These are phyloP conservation scores for Pezicula radicicola DNA, from an alignment of 2,329 filamentous ascomycete species.

Conservation along the genomic window DNA sequence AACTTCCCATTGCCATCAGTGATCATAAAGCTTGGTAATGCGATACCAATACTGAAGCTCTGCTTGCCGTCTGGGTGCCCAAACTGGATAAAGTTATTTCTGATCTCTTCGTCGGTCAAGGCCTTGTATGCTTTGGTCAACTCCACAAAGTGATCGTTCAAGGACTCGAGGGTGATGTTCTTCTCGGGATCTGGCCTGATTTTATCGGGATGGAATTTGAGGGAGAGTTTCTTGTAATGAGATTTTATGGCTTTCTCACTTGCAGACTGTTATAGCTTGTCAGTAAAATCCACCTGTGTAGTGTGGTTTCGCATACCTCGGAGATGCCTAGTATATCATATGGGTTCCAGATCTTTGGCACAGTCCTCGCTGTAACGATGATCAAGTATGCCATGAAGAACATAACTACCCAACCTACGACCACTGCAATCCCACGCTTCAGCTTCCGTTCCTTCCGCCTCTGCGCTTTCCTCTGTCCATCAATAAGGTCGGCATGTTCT, in stretches of 20 bases:
- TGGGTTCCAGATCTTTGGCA: constrained; percentile 87
- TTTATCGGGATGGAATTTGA: constrained; percentile 93
- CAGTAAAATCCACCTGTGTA: neutral
- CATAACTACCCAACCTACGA: constrained; percentile 79
- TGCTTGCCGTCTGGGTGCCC: constrained; percentile 98
- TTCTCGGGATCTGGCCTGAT: constrained; percentile 76
- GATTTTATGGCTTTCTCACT: constrained; percentile 90
- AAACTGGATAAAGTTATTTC: constrained; percentile 95
- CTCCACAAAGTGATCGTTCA: constrained; percentile 90
- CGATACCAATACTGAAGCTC: constrained; percentile 96
- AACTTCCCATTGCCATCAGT: constrained; percentile 95
- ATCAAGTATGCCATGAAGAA: constrained; percentile 92
- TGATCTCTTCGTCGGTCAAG: constrained; percentile 92
- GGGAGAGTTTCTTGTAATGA: constrained; percentile 82
- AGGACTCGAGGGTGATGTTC: constrained; percentile 81
- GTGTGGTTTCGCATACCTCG: constrained; percentile 51
- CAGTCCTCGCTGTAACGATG: constrained; percentile 66
- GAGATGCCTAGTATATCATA: constrained; percentile 90
- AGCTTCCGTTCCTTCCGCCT: constrained; percentile 85
- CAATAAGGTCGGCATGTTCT: constrained; percentile 79
- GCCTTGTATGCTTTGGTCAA: constrained; percentile 98
- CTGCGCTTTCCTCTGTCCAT: constrained; percentile 78
- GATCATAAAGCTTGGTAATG: constrained; percentile 87
- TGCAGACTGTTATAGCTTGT: constrained; percentile 55
- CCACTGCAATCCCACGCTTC: constrained; percentile 75